Evolutionary conservation across 1,139 yeast genomes (phyloP).

Genomic region (Chernovozyma sophiae-reginae): DNA sequence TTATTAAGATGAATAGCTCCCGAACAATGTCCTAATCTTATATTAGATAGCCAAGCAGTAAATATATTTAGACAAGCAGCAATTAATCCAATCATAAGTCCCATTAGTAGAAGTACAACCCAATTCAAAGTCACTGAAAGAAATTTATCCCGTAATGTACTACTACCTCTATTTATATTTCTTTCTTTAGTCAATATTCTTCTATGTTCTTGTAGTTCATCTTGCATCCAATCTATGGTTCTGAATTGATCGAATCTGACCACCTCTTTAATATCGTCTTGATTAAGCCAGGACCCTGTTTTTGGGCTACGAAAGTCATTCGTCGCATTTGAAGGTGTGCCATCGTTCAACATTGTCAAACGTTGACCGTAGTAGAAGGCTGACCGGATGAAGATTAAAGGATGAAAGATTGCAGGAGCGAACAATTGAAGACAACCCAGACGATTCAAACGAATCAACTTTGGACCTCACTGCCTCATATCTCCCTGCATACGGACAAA

Average conservation of each 20-base stretch:
- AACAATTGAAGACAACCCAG: no score
- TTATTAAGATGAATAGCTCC: slow-evolving; percentile 66
- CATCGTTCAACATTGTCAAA: neutral
- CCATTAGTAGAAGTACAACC: slow-evolving; percentile 72
- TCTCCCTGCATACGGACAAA: no score
- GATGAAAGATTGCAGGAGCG: no score
- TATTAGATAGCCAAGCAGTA: slow-evolving; percentile 81
- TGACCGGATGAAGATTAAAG: no score
- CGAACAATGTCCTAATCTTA: slow-evolving; percentile 75
- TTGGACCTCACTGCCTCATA: no score
- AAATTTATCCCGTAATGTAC: slow-evolving; percentile 23
- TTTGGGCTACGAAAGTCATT: slow-evolving; percentile 19
- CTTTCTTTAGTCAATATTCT: slow-evolving; percentile 23
- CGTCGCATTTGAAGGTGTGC: slow-evolving; percentile 1
- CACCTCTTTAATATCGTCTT: slow-evolving; percentile 31
- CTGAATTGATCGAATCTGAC: slow-evolving; percentile 54
- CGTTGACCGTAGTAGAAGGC: no score
- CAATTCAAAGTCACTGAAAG: slow-evolving; percentile 62
- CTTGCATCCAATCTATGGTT: slow-evolving; percentile 86
- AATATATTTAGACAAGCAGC: slow-evolving; percentile 80
- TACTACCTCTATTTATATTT: slow-evolving; percentile 9
- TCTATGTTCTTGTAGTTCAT: slow-evolving; percentile 56
- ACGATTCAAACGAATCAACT: no score
- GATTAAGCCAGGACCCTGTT: slow-evolving; percentile 40
- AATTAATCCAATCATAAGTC: slow-evolving; percentile 69